Base-by-base conservation (phyloP, 805 yeast genomes). In the Kodamaea kakaduensis region DNA sequence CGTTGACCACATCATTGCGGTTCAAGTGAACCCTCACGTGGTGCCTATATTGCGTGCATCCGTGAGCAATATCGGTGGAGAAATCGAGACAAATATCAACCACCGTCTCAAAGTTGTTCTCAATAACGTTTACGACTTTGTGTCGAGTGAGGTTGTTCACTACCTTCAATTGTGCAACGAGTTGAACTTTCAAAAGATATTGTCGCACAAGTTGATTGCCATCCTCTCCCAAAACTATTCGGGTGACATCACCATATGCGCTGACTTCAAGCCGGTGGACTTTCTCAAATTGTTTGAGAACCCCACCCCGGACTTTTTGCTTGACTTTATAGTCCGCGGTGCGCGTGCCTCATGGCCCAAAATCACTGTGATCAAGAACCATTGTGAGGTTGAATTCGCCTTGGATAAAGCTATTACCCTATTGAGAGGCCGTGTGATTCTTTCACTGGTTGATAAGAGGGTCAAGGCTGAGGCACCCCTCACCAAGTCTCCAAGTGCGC, bases 1-100 rank as follows among this genome's bases (percentile, higher is more conserved):
- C 52, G 96, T 93, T 19, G 95, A 93, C 55, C 96, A 93, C 57
- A 89, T 93, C 43, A 88, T 93, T 47, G 98, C 97, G 0, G 90
- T 95, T 30, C 99, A 93, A 56, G 98, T 93, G 1, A 93, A 93
- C 52, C 95, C 97, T 0, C 98, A 93, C 55, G 95, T 93, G 10
- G 85, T 84, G 2, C 98, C 98, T 0, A 73, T 90, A 33, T 67
- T 93, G 47, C 79, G 78, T 45, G 62, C 79, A 35, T 78, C 88
- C 0, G 70, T 80, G 3, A 75, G 80, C 14, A 75, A 78, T 53
- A 78, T 78, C 14, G 88, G 87, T 9, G 85, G 85, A 6, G 81
- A 75, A 43, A 61, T 78, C 27, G 85, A 81, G 47, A 73, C 75
- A 41, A 82, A 77, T 41, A 61, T 73, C 25, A 73, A 75, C 40